These are phyloP conservation scores for Fusarium virguliforme DNA, from an alignment of 2,329 filamentous ascomycete species.

Conservation along the genomic window DNA sequence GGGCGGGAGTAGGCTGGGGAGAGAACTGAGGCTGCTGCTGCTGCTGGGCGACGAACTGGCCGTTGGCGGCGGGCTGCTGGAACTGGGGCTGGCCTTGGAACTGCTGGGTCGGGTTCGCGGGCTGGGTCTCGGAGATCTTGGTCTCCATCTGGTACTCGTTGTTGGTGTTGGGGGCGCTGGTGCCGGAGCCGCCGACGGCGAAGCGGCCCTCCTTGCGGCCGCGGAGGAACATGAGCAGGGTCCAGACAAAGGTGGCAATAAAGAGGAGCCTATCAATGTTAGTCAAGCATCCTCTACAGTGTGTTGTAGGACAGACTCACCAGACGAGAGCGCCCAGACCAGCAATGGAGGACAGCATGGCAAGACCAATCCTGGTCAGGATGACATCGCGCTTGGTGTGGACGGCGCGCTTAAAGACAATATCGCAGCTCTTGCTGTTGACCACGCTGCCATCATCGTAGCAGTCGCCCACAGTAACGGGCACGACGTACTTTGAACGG, in stretches of 20 bases:
- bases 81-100: constrained; percentile 30
- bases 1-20: constrained; percentile 31
- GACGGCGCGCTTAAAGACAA: constrained; percentile 41
- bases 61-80: constrained; percentile 23
- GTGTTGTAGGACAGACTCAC: constrained; percentile 48
- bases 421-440: constrained; percentile 58
- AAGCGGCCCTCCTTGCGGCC: constrained; percentile 60
- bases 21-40: constrained; percentile 36
- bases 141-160: constrained; percentile 54
- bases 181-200: constrained; percentile 39
- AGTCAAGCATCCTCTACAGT: background rate
- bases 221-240: constrained; percentile 55
- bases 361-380: constrained; percentile 56
- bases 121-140: constrained; percentile 51
- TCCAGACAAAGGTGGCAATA: constrained; percentile 58
- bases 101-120: constrained; percentile 21
- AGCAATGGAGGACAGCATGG: constrained; percentile 59
- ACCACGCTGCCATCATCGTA: constrained; percentile 59
- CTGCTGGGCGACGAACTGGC: constrained; percentile 30
- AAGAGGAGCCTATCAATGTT: constrained; percentile 56
- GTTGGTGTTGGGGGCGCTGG: constrained; percentile 42
- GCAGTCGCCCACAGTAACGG: constrained; percentile 52
- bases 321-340: constrained; percentile 63
- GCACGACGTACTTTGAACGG: constrained; percentile 57
- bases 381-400: constrained; percentile 51